Evolutionary conservation across 352 stramenopile genomes (phyloP), one percentile per base, ranked within the genome.

Genomic region (Globisporangium parvum): DNA sequence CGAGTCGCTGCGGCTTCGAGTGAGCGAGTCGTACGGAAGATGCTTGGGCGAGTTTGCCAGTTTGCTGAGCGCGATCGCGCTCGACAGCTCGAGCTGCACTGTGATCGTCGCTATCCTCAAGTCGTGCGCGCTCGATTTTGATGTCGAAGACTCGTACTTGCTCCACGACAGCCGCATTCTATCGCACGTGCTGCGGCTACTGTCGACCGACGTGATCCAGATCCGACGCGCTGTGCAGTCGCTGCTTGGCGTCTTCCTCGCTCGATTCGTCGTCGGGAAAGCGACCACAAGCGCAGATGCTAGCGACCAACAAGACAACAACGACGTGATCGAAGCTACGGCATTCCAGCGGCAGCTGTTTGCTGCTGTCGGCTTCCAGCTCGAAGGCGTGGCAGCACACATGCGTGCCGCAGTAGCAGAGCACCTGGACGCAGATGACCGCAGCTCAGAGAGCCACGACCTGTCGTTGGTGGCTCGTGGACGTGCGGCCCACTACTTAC

Each of bases 111-210:
- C 62, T 10, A 55, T 87, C 9, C 64, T 91, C 17, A 85, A 83
- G 48, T 61, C 68, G 0, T 78, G 78, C 15, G 75, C 69, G 23
- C 69, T 91, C 17, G 83, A 93, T 46, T 93, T 87, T 45, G 70
- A 91, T n/a, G 53, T 85, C 9, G 80, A 91, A 35, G 83, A 93
- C 45, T 73, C 75, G 9, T 85, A 86, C 49, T 65, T 93, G 10
- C 60, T 93, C 1, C 66, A 87, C 15, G 77, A 88, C 23, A 89
- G 80, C 56, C 71, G 65, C 10, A 56, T 91, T 12, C 59, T 91
- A 20, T 57, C 65, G 0, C 69, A 78, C 20, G 68, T 91, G 24
- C 57, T 93, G 9, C 66, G 63, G 9, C 57, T 88, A n/a, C 56
- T 90, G 9, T 77, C 67, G 24, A 76, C 69, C 14, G 61, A 78